Conservation (phyloP, 306 rosid genomes). For the Begonia peltatifolia region DNA sequence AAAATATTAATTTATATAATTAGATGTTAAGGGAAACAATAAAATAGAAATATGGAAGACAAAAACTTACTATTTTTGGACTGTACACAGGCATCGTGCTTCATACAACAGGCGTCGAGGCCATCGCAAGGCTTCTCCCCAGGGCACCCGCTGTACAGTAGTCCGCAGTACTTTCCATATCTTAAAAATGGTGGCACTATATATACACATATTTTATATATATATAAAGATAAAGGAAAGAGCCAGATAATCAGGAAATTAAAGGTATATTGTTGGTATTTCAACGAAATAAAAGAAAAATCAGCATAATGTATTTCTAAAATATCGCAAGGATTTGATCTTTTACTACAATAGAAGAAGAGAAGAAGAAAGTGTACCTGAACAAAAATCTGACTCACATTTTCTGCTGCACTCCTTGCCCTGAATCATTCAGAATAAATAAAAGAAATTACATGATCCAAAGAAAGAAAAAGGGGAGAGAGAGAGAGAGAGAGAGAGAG, state of each 20-base stretch:
- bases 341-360: no score
- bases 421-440: constrained; percentile 22
- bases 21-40: not conserved
- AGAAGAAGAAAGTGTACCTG: constrained; percentile 27
- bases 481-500: no score
- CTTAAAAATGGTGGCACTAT: constrained; percentile 71
- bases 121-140: constrained; percentile 95
- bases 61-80: constrained; percentile 58
- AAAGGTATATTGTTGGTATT: no score
- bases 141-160: constrained; percentile 80
- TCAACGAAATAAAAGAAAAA: not conserved
- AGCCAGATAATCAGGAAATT: not conserved
- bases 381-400: constrained; percentile 86
- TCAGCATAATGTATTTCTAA: not conserved
- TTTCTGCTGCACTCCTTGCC: constrained; percentile 67
- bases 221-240: not conserved
- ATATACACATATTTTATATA: not conserved
- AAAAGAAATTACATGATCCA: not conserved
- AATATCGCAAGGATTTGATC: no score
- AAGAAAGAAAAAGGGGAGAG: no score
- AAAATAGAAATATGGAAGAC: not conserved
- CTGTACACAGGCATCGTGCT: constrained; percentile 67
- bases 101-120: constrained; percentile 87
- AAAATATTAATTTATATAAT: not conserved
- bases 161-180: constrained; percentile 95